Conservation (phyloP, 2,329 filamentous ascomycete species). For the Ceratocystis alfenasii region DNA sequence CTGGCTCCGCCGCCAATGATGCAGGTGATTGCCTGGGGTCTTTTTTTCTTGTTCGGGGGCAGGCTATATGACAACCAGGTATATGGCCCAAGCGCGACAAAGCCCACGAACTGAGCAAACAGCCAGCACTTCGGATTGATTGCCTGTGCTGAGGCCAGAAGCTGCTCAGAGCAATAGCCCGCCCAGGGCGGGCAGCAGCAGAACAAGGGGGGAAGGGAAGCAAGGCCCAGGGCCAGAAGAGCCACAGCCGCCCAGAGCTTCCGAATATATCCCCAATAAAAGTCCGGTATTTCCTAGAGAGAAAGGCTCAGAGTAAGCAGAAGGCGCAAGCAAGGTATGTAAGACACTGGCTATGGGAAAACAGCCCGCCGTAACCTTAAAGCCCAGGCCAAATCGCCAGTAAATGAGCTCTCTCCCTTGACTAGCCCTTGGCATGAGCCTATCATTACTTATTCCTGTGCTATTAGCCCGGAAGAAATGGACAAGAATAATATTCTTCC, state of each 20-base stretch:
- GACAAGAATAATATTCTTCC: too few species aligned
- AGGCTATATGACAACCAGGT: neutral
- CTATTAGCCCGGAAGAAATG: neutral
- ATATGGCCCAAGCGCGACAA: neutral
- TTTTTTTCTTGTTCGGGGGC: too few species aligned
- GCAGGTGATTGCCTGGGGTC: too few species aligned
- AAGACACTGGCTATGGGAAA: neutral
- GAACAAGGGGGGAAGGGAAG: neutral
- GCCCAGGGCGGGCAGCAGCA: neutral
- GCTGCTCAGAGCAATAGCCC: neutral
- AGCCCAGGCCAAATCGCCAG: neutral
- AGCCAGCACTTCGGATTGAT: neutral
- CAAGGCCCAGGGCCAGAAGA: neutral
- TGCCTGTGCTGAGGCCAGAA: neutral
- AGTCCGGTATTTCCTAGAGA: too few species aligned
- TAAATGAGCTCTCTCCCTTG: neutral
- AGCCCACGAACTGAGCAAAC: neutral
- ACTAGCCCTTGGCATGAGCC: neutral
- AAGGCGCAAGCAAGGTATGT: neutral
- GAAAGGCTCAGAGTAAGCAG: neutral
- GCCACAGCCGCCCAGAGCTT: neutral
- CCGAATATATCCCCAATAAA: neutral
- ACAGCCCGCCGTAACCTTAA: neutral
- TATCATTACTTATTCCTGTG: neutral
- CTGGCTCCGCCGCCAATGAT: too few species aligned